Percentiles rank a stretch among this genome's conserved stretches.
Evolutionary conservation across 345 rosid genomes (phyloP).

Genomic region (Pugionium dolabratum): DNA sequence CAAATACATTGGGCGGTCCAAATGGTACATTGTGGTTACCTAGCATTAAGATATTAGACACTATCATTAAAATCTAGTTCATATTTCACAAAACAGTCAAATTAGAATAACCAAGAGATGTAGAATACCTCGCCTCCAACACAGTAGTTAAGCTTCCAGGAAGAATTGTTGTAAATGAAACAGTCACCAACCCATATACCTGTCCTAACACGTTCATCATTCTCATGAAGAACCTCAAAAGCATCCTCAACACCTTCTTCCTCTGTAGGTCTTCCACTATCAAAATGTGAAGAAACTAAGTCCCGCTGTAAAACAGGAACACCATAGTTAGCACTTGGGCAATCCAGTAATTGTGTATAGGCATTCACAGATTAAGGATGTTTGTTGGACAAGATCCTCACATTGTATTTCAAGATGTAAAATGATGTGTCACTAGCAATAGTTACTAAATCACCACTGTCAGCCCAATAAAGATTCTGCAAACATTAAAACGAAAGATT

Average conservation of each 20-base stretch:
- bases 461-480: conserved; percentile 99
- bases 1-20: conserved; percentile 99
- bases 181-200: conserved; percentile 99
- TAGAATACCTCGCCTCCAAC: conserved; percentile 98
- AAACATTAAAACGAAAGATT: conserved; percentile 24
- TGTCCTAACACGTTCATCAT: conserved; percentile 96
- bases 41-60: conserved; percentile 34
- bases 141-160: conserved; percentile 98
- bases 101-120: conserved; percentile 22
- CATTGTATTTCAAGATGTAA: conserved; percentile 93
- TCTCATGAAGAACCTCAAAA: conserved; percentile 97
- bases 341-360: conserved; percentile 1
- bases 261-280: conserved; percentile 85
- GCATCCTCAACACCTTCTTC: conserved; percentile 99
- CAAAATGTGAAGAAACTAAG: conserved; percentile 78
- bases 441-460: conserved; percentile 95
- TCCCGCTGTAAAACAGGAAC: conserved; percentile 67
- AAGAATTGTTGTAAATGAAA: conserved; percentile 94
- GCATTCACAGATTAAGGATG: conserved; percentile 8
- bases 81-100: conserved; percentile 18
- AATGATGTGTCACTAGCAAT: conserved; percentile 95
- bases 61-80: background rate
- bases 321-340: conserved; percentile 25
- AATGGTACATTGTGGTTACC: conserved; percentile 98
- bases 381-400: conserved; percentile 44